Conservation (phyloP, 768 basidiomycete genomes). For the Lactarius pseudohatsudake region DNA sequence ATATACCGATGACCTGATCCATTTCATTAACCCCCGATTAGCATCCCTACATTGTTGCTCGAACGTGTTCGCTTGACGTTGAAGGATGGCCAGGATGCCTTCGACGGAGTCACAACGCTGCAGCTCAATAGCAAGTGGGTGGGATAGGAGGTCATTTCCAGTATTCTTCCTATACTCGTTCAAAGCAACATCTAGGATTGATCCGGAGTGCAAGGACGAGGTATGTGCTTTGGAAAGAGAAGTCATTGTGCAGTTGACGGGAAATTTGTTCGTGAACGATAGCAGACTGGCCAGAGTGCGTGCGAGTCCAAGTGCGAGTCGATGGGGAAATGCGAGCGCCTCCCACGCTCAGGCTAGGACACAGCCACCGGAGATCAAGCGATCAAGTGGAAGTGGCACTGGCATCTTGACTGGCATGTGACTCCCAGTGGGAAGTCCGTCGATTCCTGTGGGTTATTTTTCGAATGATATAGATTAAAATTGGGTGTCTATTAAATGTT, state of each 20-base stretch:
- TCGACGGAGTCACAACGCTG: background rate
- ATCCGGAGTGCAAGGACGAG: background rate
- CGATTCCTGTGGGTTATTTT: too few relatives aligned
- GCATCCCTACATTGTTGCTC: background rate
- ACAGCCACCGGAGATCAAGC: background rate
- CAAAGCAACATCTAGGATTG: background rate
- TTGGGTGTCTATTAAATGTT: too few relatives aligned
- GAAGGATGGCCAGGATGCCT: background rate
- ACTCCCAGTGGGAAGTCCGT: too few relatives aligned
- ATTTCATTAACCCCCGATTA: background rate
- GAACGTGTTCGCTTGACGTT: background rate
- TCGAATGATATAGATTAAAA: too few relatives aligned
- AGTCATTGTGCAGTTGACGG: background rate
- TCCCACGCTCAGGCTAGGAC: background rate
- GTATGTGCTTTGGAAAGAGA: background rate
- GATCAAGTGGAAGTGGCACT: too few relatives aligned
- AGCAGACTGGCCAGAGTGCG: background rate
- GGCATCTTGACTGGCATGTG: too few relatives aligned
- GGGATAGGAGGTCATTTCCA: background rate
- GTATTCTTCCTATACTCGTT: background rate
- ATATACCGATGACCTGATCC: background rate
- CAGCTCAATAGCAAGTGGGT: background rate
- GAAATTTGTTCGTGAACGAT: background rate
- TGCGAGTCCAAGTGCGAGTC: too few relatives aligned
- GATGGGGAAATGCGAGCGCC: background rate